Evolutionary conservation across 2,329 filamentous ascomycete species (phyloP).

Genomic region (Aureobasidium namibiae): DNA sequence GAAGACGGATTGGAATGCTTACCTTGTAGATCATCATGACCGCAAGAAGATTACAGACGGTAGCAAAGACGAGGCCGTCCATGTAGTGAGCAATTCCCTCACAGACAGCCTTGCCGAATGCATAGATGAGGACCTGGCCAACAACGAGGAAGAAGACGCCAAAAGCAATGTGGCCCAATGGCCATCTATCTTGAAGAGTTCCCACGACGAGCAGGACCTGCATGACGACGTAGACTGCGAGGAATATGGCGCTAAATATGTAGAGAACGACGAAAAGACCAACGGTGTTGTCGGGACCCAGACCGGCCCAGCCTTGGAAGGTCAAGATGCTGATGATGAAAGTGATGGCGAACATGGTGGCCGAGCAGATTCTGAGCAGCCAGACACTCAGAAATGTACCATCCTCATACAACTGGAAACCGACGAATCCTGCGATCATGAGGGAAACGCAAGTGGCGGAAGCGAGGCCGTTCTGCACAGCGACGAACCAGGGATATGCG

Average conservation of each 20-base stretch:
- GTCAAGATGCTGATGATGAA: conserved; percentile 85
- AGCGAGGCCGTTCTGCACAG: conserved; percentile 73
- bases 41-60: conserved; percentile 81
- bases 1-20: conserved; percentile 8
- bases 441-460: conserved; percentile 84
- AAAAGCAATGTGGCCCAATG: conserved; percentile 82
- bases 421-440: conserved; percentile 94
- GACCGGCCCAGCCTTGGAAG: conserved; percentile 83
- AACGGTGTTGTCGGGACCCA: conserved; percentile 76
- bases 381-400: conserved; percentile 89
- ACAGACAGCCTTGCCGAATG: conserved; percentile 79
- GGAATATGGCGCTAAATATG: conserved; percentile 77
- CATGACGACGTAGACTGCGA: conserved; percentile 78
- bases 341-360: conserved; percentile 74
- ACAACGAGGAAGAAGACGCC: conserved; percentile 85
- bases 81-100: conserved; percentile 80
- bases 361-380: conserved; percentile 73
- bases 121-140: conserved; percentile 88
- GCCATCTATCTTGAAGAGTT: conserved; percentile 92
- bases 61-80: conserved; percentile 90
- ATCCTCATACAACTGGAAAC: conserved; percentile 97
- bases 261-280: conserved; percentile 90
- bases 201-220: conserved; percentile 82
- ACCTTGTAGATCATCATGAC: conserved; percentile 99
- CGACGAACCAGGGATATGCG: conserved; percentile 85